Conservation (phyloP, 208 protist species). For the Tritrichomonas foetus region DNA sequence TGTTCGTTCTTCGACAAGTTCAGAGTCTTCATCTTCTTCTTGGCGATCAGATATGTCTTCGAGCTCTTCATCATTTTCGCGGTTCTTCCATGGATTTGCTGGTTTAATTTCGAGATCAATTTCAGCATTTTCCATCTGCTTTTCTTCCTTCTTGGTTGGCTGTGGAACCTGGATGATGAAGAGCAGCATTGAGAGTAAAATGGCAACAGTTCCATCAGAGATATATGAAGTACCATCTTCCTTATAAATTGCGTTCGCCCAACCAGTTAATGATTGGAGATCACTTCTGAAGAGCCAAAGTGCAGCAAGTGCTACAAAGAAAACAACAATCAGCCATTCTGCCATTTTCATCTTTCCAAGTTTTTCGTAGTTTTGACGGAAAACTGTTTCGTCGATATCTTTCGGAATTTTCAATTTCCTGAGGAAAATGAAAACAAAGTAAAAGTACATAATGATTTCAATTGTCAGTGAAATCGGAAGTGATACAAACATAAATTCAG, state of each 20-base stretch:
- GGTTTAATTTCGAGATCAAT: not conserved
- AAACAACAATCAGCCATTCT: not conserved
- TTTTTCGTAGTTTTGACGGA: not conserved
- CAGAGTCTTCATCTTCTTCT: not conserved
- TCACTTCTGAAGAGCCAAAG: not conserved
- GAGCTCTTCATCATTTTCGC: not conserved
- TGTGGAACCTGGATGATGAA: not conserved
- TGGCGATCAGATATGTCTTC: not conserved
- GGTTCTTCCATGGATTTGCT: not conserved
- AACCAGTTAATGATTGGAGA: not conserved
- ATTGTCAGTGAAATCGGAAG: not conserved
- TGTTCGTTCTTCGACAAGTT: too few species aligned
- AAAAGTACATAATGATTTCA: not conserved
- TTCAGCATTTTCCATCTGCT: not conserved
- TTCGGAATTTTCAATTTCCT: not conserved
- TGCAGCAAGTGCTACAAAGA: not conserved
- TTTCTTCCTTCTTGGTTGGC: not conserved
- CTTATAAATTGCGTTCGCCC: not conserved
- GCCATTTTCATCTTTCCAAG: not conserved
- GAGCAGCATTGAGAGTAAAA: not conserved
- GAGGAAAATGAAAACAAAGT: not conserved
- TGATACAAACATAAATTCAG: constrained; percentile 27
- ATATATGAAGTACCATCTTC: not conserved
- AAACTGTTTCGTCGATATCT: not conserved
- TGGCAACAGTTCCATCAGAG: not conserved